Base-by-base conservation (phyloP, 2,329 filamentous ascomycete genomes). In the Aureobasidium sp. region DNA sequence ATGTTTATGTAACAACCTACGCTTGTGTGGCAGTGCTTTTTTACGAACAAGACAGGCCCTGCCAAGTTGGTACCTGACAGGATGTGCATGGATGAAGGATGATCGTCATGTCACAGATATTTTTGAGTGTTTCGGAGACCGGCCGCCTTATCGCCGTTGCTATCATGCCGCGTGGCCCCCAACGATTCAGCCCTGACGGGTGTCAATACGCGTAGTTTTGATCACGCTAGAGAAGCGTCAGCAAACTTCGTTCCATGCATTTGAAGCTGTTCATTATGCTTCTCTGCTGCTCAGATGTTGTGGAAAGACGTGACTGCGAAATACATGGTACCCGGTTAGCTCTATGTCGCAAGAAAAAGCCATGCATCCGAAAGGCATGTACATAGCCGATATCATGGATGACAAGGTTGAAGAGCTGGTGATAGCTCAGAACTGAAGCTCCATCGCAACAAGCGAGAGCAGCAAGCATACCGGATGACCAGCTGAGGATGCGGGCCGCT, bases 31-130 rank as follows among this genome's bases (percentile, higher is more conserved):
- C 55, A 47, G 55, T 59, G 55, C 43, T n/a, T 24, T 6, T 50
- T 51, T 48, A 48, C 55, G 20, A 47, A 24, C n/a, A 37, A 3
- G 27, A 24, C 32, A 10, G 26, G 53, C 10, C 27, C 57, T 43
- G 57, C 57, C 57, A 60, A 60, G 57, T 51, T 60, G 57, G 34
- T 41, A 39, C 44, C 41, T 41, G 34, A 41, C 12, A 41, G 20
- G 46, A 8, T 41, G 20, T 60, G 46, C 46, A 48, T 24, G 56
- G 56, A 59, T 59, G 20, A 32, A 39, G 32, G 57, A 34, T 60
- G 57, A 60, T 51, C 46, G 17, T 60, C 44, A 60, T 60, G 46
- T 60, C 46, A n/a, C 56, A 60, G 36, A 32, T 43, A 27, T 50
- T 48, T 32, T 59, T 39, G 44, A 27, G 44, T 29, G 56, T 47